These are phyloP conservation scores for Melastoma candidum DNA, from an alignment of 441 rosid genomes.

Conservation along the genomic window DNA sequence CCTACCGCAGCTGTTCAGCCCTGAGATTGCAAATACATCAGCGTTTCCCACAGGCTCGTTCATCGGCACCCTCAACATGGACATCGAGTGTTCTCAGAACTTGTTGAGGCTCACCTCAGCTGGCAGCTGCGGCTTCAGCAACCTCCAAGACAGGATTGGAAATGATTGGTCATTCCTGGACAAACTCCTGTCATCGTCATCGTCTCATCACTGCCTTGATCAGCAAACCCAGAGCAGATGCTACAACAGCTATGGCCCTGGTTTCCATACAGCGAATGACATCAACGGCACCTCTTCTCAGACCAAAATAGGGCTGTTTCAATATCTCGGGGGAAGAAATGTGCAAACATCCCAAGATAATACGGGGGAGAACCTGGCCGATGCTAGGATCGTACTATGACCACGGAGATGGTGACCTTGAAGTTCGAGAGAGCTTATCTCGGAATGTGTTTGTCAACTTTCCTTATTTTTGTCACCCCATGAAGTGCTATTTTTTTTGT, in stretches of 20 bases:
- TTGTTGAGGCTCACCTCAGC: conserved; percentile 35
- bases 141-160: neutral
- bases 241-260: neutral
- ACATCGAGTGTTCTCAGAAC: conserved; percentile 38
- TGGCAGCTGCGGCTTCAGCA: conserved; percentile 7
- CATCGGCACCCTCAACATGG: conserved; percentile 15
- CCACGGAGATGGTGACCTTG: too few species aligned
- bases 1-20: conserved; percentile 54
- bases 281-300: too few species aligned
- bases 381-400: too few species aligned
- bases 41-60: conserved; percentile 21
- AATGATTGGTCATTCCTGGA: conserved; percentile 66
- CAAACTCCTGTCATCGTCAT: conserved; percentile 39
- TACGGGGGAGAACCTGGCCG: too few species aligned
- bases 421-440: too few species aligned
- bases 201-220: conserved; percentile 23
- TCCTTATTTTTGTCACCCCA: too few species aligned
- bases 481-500: too few species aligned
- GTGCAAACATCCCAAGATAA: too few species aligned
- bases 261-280: conserved; percentile 7
- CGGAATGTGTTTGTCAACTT: too few species aligned
- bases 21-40: conserved; percentile 33
- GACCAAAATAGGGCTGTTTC: too few species aligned
- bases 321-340: too few species aligned
- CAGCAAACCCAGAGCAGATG: conserved; percentile 2